phyloP scores from a whole-genome alignment of 1,139 yeast genomes.

The Suhomyces ambrosiae region DNA sequence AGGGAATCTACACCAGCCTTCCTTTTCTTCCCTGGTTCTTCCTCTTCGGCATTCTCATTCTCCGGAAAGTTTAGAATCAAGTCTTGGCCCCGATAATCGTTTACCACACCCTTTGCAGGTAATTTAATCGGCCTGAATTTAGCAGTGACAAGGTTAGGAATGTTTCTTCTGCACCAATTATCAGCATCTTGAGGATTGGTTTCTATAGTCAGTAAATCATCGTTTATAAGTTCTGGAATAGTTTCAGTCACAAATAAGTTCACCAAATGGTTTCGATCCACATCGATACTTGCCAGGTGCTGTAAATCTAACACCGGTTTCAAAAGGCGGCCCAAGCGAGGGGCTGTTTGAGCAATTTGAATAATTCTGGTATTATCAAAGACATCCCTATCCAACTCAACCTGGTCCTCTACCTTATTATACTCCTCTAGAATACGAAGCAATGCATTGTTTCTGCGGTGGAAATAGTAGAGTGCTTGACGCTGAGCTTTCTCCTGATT shows the following conservation, averaged over 20 bases:
- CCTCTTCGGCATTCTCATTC: constrained; percentile 2
- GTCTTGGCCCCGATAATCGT: constrained; percentile 16
- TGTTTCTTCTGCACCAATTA: constrained; percentile 42
- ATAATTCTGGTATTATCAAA: constrained; percentile 1
- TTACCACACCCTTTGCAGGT: constrained; percentile 14
- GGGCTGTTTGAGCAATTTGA: constrained; percentile 9
- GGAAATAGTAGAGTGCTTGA: constrained; percentile 36
- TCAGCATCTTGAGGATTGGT: constrained; percentile 44
- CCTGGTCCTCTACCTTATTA: constrained; percentile 13
- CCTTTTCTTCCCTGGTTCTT: constrained; percentile 1
- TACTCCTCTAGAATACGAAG: constrained; percentile 32
- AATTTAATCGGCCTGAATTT: constrained; percentile 38
- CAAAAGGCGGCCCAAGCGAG: constrained; percentile 9
- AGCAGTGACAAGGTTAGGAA: constrained; percentile 36
- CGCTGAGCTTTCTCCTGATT: constrained; percentile 38
- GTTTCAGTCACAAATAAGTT: constrained; percentile 29
- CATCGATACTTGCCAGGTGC: constrained; percentile 2
- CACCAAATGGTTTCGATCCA: constrained; percentile 16
- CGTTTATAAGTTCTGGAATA: constrained; percentile 42
- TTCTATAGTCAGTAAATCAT: constrained; percentile 38
- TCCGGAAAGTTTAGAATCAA: constrained; percentile 14
- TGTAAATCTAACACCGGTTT: constrained; percentile 9
- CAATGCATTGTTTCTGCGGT: constrained; percentile 43
- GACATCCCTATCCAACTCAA: constrained; percentile 2
- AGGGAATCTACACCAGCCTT: not conserved